Conservation (phyloP, 352 stramenopile genomes). For the Phytophthora fragariae region DNA sequence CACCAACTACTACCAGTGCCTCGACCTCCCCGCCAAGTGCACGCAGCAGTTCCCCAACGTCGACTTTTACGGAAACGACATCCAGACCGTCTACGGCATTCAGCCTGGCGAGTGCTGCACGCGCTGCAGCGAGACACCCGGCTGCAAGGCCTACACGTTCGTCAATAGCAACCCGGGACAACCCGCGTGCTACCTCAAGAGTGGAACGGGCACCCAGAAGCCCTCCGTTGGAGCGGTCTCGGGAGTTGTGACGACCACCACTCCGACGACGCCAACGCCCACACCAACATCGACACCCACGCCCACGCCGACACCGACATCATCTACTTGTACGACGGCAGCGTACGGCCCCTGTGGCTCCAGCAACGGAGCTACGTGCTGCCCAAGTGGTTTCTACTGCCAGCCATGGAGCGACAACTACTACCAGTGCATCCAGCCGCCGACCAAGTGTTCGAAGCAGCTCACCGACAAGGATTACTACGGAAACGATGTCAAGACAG, state of each 20-base stretch:
- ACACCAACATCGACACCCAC: conserved; percentile 29
- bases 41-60: conserved; percentile 37
- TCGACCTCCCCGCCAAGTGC: conserved; percentile 23
- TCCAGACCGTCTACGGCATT: conserved; percentile 38
- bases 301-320: conserved; percentile 16
- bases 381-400: conserved; percentile 47
- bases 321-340: conserved; percentile 25
- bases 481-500: conserved; percentile 56
- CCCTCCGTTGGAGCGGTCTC: conserved; percentile 42
- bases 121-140: conserved; percentile 18
- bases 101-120: conserved; percentile 35
- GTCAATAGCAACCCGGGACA: conserved; percentile 38
- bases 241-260: conserved; percentile 28
- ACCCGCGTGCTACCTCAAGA: conserved; percentile 53
- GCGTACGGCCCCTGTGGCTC: conserved; percentile 33
- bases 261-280: conserved; percentile 24
- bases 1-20: conserved; percentile 34
- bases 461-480: conserved; percentile 48
- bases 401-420: conserved; percentile 50
- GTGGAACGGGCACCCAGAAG: conserved; percentile 13
- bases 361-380: conserved; percentile 39
- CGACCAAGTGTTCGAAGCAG: conserved; percentile 43
- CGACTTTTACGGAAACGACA: conserved; percentile 44
- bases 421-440: conserved; percentile 50
- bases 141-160: conserved; percentile 39